A percentile compares a stretch with the other conserved stretches of the same genome.
These are phyloP conservation scores for Trichosporon ovoides DNA, from an alignment of 1,284 basidiomycete species.

Conservation along the genomic window DNA sequence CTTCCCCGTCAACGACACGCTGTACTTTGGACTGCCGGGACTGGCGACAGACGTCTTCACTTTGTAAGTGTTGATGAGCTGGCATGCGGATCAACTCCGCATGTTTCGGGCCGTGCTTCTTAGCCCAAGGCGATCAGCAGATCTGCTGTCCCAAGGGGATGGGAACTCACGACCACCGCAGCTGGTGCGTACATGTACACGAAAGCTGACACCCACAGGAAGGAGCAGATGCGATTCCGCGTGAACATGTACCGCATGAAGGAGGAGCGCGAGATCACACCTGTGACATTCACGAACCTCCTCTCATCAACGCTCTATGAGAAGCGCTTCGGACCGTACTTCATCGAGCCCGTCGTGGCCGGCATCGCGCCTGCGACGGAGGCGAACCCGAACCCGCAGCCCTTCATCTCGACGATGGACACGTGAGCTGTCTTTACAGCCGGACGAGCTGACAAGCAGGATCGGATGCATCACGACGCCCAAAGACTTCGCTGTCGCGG, in stretches of 20 bases:
- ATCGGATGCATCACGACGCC: constrained; percentile 70
- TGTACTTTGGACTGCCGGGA: constrained; percentile 88
- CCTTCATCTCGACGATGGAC: constrained; percentile 95
- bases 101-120: no score
- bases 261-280: constrained; percentile 94
- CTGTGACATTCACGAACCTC: constrained; percentile 92
- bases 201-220: constrained; percentile 51
- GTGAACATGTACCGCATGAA: constrained; percentile 99
- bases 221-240: constrained; percentile 83
- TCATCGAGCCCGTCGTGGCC: constrained; percentile 94
- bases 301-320: constrained; percentile 96
- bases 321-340: constrained; percentile 92
- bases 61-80: constrained; percentile 58
- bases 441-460: constrained; percentile 27
- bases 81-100: no score
- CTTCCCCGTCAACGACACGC: constrained; percentile 87
- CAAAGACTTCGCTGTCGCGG: constrained; percentile 90
- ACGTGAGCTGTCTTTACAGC: constrained; percentile 54
- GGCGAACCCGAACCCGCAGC: constrained; percentile 69
- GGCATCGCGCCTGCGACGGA: constrained; percentile 61
- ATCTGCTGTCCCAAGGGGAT: no score
- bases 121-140: no score
- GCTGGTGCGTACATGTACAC: no score
- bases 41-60: constrained; percentile 91
- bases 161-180: no score